Conservation (phyloP, 106 monocot genomes). For the Dioscorea zingiberensis region DNA sequence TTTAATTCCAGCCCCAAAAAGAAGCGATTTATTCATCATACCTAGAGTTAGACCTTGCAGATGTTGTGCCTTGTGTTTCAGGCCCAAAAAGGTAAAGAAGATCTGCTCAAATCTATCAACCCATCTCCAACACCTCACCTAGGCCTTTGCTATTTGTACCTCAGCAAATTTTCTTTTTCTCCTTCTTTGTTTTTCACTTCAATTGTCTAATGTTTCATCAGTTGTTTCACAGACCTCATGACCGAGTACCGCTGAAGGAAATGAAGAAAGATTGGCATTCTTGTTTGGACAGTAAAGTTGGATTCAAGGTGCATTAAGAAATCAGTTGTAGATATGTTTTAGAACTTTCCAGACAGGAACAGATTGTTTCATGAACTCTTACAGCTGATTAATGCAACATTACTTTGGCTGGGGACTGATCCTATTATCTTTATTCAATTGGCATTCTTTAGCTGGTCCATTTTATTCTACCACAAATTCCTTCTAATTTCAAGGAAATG, state of each 20-base stretch:
- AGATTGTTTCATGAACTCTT: too few relatives aligned
- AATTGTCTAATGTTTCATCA: neutral
- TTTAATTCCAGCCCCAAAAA: conserved; percentile 44
- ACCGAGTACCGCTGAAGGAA: conserved; percentile 73
- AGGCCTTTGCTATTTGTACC: neutral
- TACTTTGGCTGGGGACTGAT: too few relatives aligned
- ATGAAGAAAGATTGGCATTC: conserved; percentile 86
- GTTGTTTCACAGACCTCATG: conserved; percentile 52
- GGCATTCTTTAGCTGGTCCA: too few relatives aligned
- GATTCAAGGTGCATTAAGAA: conserved; percentile 63
- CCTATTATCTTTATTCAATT: too few relatives aligned
- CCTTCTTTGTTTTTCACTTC: neutral
- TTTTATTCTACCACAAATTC: too few relatives aligned
- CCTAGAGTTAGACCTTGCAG: conserved; percentile 57
- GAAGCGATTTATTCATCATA: conserved; percentile 75
- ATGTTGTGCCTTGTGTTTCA: conserved; percentile 70
- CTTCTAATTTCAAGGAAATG: too few relatives aligned
- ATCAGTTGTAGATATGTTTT: neutral
- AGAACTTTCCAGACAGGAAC: neutral
- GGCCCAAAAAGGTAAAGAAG: conserved; percentile 66
- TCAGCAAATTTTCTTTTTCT: neutral
- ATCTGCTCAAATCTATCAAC: too few relatives aligned
- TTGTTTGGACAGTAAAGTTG: conserved; percentile 78
- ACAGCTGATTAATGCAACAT: too few relatives aligned
- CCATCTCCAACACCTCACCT: too few relatives aligned